These are phyloP conservation scores for Trichoderma asperellum DNA, from an alignment of 2,329 filamentous ascomycete genomes.

Conservation along the genomic window DNA sequence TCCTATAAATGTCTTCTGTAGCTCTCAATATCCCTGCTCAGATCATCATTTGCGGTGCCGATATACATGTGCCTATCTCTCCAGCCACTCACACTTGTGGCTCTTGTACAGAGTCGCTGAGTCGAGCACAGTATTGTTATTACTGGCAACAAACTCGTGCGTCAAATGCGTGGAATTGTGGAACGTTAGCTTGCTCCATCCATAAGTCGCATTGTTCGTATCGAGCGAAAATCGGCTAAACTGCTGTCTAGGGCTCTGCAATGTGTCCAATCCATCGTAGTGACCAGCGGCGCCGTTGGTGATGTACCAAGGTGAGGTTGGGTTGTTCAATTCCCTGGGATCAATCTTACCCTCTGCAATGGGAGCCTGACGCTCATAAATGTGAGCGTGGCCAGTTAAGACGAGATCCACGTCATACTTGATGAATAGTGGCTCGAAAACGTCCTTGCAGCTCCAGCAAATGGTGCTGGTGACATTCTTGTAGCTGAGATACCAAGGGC, in stretches of 20 bases:
- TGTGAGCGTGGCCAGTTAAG: slow-evolving; percentile 5
- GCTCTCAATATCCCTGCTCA: not conserved
- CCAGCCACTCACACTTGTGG: not conserved
- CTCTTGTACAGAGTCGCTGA: slow-evolving; percentile 19
- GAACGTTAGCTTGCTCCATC: slow-evolving; percentile 21
- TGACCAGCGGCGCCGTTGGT: slow-evolving; percentile 23
- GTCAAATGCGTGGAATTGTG: slow-evolving; percentile 21
- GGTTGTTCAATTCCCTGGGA: slow-evolving; percentile 9
- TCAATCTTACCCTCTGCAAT: slow-evolving; percentile 16
- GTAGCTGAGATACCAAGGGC: slow-evolving; percentile 21
- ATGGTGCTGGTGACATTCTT: slow-evolving; percentile 11
- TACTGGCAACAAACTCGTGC: slow-evolving; percentile 21
- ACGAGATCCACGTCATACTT: slow-evolving; percentile 16
- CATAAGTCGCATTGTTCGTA: slow-evolving; percentile 10
- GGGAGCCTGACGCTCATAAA: slow-evolving; percentile 21
- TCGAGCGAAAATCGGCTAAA: slow-evolving; percentile 16
- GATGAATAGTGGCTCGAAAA: slow-evolving; percentile 17
- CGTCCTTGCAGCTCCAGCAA: slow-evolving; percentile 25
- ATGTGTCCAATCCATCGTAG: slow-evolving; percentile 17
- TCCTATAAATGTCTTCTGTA: not conserved
- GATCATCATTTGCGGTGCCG: not conserved
- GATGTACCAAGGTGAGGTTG: slow-evolving; percentile 21
- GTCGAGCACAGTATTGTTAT: slow-evolving; percentile 13
- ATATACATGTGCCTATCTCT: not conserved
- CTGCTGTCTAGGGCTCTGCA: slow-evolving; percentile 10